These are phyloP conservation scores for Apophysomyces elegans DNA, from an alignment of 371 early-diverging fungal species.

Conservation along the genomic window DNA sequence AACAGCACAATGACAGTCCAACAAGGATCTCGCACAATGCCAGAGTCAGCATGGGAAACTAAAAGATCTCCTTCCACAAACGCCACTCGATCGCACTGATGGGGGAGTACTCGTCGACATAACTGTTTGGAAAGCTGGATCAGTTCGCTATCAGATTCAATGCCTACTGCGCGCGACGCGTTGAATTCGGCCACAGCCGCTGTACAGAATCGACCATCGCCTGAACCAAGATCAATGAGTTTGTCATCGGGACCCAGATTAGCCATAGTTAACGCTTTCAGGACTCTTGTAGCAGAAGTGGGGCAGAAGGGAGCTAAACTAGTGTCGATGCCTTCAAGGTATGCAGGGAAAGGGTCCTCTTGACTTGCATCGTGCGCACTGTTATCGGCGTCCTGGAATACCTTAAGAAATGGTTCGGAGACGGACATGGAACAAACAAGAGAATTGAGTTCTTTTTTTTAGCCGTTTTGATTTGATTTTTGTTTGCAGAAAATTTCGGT, in stretches of 20 bases:
- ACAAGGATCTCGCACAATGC: constrained; percentile 23
- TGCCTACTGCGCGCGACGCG: constrained; percentile 54
- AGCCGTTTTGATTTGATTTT: background rate
- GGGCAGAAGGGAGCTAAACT: constrained; percentile 69
- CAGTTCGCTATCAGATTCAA: constrained; percentile 58
- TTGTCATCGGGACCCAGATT: constrained; percentile 40
- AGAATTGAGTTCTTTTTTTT: background rate
- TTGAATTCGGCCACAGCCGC: constrained; percentile 56
- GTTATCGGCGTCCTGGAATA: constrained; percentile 39
- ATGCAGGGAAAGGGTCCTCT: constrained; percentile 58
- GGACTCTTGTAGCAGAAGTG: constrained; percentile 60
- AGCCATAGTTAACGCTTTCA: constrained; percentile 57
- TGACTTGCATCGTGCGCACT: constrained; percentile 41
- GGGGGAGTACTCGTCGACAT: constrained; percentile 35
- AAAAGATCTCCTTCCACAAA: constrained; percentile 58
- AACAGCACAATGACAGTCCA: constrained; percentile 62
- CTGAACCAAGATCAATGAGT: constrained; percentile 69
- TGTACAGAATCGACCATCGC: constrained; percentile 67
- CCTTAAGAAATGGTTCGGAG: constrained; percentile 30
- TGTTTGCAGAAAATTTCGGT: too few relatives aligned
- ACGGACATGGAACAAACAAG: constrained; percentile 14
- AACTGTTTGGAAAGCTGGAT: constrained; percentile 49
- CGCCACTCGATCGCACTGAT: constrained; percentile 23
- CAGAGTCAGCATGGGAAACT: constrained; percentile 24
- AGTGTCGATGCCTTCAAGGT: constrained; percentile 58